These are phyloP conservation scores for Euptelea pleiosperma DNA, from an alignment of 164 flowering plant species.

Conservation along the genomic window DNA sequence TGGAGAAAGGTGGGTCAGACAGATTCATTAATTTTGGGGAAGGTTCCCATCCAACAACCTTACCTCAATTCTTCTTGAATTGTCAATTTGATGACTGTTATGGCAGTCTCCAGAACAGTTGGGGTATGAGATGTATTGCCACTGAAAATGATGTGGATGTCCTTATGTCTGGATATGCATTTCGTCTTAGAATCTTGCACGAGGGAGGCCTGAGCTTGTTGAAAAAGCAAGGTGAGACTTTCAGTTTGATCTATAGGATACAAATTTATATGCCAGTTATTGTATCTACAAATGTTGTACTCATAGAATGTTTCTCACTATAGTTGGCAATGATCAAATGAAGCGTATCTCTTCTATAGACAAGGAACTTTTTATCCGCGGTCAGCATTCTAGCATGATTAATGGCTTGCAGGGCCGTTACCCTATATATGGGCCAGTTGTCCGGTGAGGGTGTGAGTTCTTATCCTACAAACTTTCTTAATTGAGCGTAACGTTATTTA, in stretches of 20 bases:
- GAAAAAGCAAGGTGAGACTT: slow-evolving; percentile 48
- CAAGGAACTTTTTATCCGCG: slow-evolving; percentile 51
- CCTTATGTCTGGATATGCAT: slow-evolving; percentile 81
- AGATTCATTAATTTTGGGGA: slow-evolving; percentile 2
- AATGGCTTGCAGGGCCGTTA: slow-evolving; percentile 78
- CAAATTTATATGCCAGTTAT: too few species aligned
- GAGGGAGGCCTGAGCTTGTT: slow-evolving; percentile 71
- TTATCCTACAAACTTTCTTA: not conserved
- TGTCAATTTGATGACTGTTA: slow-evolving; percentile 19
- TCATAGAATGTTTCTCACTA: slow-evolving; percentile 9
- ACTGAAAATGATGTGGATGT: slow-evolving; percentile 77
- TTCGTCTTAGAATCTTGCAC: slow-evolving; percentile 85
- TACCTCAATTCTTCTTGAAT: not conserved
- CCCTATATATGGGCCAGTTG: slow-evolving; percentile 76
- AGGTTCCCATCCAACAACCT: not conserved
- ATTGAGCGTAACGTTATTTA: not conserved
- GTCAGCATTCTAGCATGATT: slow-evolving; percentile 95
- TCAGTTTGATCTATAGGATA: not conserved
- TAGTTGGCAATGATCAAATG: slow-evolving; percentile 43
- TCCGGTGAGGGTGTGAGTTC: slow-evolving; percentile 45
- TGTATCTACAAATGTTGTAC: slow-evolving; percentile 13
- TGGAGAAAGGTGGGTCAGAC: slow-evolving; percentile 67
- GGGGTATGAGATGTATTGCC: slow-evolving; percentile 65
- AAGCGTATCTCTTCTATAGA: slow-evolving; percentile 51
- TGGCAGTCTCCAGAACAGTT: slow-evolving; percentile 65